Evolutionary conservation across 2,329 filamentous ascomycete genomes (phyloP).

Genomic region (Fusarium sp.): DNA sequence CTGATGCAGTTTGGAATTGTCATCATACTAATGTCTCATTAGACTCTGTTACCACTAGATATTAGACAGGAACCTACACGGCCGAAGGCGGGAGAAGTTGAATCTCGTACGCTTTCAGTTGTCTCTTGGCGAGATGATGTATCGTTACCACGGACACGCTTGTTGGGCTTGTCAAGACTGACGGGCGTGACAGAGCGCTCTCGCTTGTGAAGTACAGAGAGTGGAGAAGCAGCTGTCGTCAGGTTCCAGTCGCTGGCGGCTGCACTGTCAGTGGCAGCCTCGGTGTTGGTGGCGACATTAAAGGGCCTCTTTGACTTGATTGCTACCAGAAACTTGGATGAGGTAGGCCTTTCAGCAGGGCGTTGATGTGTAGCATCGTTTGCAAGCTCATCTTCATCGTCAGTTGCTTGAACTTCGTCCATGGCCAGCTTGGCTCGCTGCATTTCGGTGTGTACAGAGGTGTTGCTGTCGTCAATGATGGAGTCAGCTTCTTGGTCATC

Average conservation of each 20-base stretch:
- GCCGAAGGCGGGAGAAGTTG: background rate
- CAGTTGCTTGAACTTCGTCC: background rate
- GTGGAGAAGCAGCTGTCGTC: background rate
- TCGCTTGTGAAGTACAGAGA: background rate
- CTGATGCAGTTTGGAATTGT: background rate
- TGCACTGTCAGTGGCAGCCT: background rate
- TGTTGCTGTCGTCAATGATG: background rate
- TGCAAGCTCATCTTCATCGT: constrained; percentile 4
- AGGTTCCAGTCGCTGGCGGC: background rate
- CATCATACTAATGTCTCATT: background rate
- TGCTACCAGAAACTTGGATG: background rate
- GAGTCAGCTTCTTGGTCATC: background rate
- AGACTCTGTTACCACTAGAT: background rate
- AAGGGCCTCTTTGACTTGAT: background rate
- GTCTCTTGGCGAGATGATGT: background rate
- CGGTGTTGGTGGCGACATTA: background rate
- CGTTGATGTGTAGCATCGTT: background rate
- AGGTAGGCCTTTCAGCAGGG: background rate
- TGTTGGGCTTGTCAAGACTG: background rate
- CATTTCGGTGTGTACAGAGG: too few species aligned
- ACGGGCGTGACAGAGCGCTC: background rate
- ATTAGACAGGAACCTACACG: background rate
- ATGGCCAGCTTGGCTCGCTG: background rate
- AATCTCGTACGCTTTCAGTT: background rate
- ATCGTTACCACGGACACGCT: background rate